These are phyloP conservation scores for Pseudonitzschia delicatissima DNA, from an alignment of 108 stramenopile genomes.

Conservation along the genomic window DNA sequence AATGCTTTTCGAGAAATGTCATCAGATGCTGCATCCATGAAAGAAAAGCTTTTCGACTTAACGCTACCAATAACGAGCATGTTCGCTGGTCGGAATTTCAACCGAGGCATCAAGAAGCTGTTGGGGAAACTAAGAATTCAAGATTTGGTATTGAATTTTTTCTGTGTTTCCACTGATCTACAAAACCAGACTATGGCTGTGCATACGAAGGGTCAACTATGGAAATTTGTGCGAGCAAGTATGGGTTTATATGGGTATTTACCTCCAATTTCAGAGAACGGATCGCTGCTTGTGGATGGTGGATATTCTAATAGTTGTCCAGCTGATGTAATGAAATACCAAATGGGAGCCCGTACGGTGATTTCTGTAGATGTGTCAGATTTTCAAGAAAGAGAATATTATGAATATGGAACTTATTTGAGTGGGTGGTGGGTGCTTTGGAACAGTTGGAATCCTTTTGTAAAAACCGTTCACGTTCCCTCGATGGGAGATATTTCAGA, in stretches of 20 bases:
- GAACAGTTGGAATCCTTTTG: slow-evolving; percentile 53
- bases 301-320: slow-evolving; percentile 64
- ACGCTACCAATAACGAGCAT: slow-evolving; percentile 50
- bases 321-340: slow-evolving; percentile 49
- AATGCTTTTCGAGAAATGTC: slow-evolving; percentile 39
- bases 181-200: slow-evolving; percentile 22
- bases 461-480: slow-evolving; percentile 49
- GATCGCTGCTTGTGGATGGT: slow-evolving; percentile 51
- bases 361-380: slow-evolving; percentile 54
- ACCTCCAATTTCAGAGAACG: slow-evolving; percentile 55
- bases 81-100: slow-evolving; percentile 47
- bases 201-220: slow-evolving; percentile 45
- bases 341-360: slow-evolving; percentile 45
- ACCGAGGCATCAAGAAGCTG: slow-evolving; percentile 33
- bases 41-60: slow-evolving; percentile 47
- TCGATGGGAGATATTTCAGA: slow-evolving; percentile 52
- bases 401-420: slow-evolving; percentile 51
- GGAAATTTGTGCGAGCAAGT: slow-evolving; percentile 58
- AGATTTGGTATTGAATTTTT: slow-evolving; percentile 61
- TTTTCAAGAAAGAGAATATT: slow-evolving; percentile 31
- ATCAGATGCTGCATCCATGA: slow-evolving; percentile 31
- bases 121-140: slow-evolving; percentile 50
- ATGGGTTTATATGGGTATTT: slow-evolving; percentile 63
- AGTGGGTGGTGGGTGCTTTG: slow-evolving; percentile 52
- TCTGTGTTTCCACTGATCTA: slow-evolving; percentile 55